phyloP scores from a whole-genome alignment of 164 flowering plant species.

The Kalanchoe fedtschenkoi region DNA sequence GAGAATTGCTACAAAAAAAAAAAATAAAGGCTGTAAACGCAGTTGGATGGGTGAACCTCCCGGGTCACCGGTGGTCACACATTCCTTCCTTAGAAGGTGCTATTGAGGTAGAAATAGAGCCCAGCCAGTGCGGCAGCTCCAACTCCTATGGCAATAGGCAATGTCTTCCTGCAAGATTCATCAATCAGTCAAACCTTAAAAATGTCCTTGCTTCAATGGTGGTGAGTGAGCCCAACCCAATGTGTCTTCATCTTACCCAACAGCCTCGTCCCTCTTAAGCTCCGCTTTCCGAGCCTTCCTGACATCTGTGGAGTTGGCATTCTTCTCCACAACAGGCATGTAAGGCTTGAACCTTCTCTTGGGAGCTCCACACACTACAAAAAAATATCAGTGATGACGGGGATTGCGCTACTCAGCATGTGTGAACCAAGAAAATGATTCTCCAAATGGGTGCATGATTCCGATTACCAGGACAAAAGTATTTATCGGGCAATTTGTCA shows the following conservation, averaged over 20 bases:
- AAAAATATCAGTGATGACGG: conserved; percentile 5
- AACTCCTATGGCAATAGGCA: conserved; percentile 66
- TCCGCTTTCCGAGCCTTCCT: conserved; percentile 75
- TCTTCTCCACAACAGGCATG: conserved; percentile 43
- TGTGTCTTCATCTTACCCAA: conserved; percentile 48
- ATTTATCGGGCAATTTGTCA: conserved; percentile 74
- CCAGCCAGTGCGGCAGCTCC: conserved; percentile 60
- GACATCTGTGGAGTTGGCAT: conserved; percentile 48
- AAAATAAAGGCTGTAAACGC: neutral
- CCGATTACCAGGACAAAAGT: conserved; percentile 81
- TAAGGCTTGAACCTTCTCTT: conserved; percentile 77
- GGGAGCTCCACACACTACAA: conserved; percentile 96
- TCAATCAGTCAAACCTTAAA: neutral
- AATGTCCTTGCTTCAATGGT: neutral
- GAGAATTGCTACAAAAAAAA: neutral
- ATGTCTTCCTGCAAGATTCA: conserved; percentile 39
- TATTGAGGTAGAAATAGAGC: conserved; percentile 76
- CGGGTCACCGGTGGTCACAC: neutral
- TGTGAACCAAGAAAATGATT: neutral
- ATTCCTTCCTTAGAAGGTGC: conserved; percentile 23
- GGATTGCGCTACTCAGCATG: neutral
- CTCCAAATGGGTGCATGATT: neutral
- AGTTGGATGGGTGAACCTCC: neutral
- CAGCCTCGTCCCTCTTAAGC: conserved; percentile 67
- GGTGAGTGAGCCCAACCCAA: neutral